Percentiles rank a stretch among this genome's conserved stretches.
Conservation (phyloP, 163 green algal genomes). For the Coccomyxa subellipsoidea region DNA sequence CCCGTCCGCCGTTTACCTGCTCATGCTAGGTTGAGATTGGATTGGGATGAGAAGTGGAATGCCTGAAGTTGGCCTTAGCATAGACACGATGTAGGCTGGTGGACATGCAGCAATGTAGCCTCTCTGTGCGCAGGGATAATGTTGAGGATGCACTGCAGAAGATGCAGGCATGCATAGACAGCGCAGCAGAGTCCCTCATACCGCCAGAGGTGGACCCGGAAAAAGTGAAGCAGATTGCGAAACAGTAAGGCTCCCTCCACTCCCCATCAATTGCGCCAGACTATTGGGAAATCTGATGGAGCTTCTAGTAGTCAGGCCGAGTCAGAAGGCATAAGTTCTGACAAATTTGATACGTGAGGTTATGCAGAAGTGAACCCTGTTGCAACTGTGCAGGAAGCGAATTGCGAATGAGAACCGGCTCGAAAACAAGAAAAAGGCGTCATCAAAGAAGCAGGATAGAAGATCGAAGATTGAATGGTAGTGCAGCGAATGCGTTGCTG, state of each 20-base stretch:
- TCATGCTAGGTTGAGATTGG: too few species aligned
- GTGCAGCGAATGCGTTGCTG: background rate
- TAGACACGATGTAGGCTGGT: too few species aligned
- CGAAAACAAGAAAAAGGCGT: conserved; percentile 47
- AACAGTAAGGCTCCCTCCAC: conserved; percentile 29
- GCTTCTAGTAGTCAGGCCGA: too few species aligned
- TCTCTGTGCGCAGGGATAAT: conserved; percentile 60
- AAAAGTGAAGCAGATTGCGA: conserved; percentile 66
- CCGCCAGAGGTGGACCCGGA: conserved; percentile 70
- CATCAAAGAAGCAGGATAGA: conserved; percentile 52
- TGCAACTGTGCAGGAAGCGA: conserved; percentile 35
- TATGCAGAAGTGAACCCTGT: background rate
- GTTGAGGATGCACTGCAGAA: conserved; percentile 82
- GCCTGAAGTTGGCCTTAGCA: too few species aligned
- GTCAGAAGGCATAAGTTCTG: conserved; percentile 16
- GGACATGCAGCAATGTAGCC: background rate
- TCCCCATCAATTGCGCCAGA: background rate
- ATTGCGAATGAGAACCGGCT: conserved; percentile 57
- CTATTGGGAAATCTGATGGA: too few species aligned
- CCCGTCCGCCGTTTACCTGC: too few species aligned
- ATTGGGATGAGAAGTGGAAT: too few species aligned
- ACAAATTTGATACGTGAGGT: background rate
- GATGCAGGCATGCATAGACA: conserved; percentile 74
- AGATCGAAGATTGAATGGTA: conserved; percentile 49
- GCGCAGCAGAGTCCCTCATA: conserved; percentile 63